Base-by-base conservation (phyloP, 1,139 yeast species). In the Yamadazyma triangularis region DNA sequence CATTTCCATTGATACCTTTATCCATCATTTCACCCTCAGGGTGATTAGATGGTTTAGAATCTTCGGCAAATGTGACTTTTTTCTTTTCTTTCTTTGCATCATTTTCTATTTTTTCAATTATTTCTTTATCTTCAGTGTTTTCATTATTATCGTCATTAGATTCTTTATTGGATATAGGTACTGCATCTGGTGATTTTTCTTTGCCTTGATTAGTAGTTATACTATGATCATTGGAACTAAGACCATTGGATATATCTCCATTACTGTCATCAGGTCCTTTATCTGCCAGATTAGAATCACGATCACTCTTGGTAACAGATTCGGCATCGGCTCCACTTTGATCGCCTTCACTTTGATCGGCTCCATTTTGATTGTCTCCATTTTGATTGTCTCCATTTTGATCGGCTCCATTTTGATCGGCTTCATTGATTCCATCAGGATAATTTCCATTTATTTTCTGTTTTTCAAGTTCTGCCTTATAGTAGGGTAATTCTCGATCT, bases 401-500 rank as follows among this genome's bases (percentile, higher is more conserved):
- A n/a, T 45, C 23, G n/a, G 6, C n/a, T 5, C n/a, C n/a, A 5
- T 21, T 10, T 10, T 8, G 11, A n/a, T 12, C 30, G n/a, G 23
- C 27, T 13, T 28, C 37, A 14, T 13, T 19, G 13, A 13, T 15
- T 10, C n/a, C 23, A 19, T 14, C 23, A 7, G n/a, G n/a, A n/a
- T n/a, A n/a, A n/a, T 23, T 16, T 8, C 13, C 27, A 8, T 3
- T 25, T 15, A 24, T 29, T 33, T 10, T 15, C 13, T 21, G 23
- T 16, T 11, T 34, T 22, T 37, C 29, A 11, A 25, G 26, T 32
- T 60, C 58, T 24, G 46, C 51, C 34, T 50, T 53, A n/a, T 51
- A 53, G 23, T 43, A 53, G 2, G 73, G 72, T 26, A 65, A 51
- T 7, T 54, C 56, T 20, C 47, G 47, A 41, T 66, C 70, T 5